Evolutionary conservation across 2,329 filamentous ascomycete species (phyloP).

Genomic region (Colletotrichum godetiae): DNA sequence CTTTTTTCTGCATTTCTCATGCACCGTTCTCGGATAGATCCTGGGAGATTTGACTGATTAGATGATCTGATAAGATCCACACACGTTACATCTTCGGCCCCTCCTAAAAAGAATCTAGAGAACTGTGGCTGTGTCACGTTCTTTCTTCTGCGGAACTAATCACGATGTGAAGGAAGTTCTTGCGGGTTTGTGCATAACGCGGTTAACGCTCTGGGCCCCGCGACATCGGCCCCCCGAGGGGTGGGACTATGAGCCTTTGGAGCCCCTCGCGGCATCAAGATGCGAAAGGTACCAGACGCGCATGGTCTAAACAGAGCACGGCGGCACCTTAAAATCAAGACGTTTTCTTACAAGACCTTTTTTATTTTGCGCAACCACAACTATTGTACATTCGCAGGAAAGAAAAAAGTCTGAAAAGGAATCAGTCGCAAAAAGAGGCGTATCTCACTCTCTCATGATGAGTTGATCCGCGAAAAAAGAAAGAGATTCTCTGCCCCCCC

Average conservation of each 20-base stretch:
- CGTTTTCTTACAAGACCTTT: neutral
- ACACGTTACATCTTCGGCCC: neutral
- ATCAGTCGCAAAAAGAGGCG: neutral
- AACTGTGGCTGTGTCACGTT: neutral
- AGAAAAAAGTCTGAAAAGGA: neutral
- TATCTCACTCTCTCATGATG: neutral
- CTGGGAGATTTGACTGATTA: neutral
- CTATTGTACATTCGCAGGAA: constrained; percentile 13
- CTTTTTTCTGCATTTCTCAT: constrained; percentile 4
- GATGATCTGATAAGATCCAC: neutral
- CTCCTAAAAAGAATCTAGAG: neutral
- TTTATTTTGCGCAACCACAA: constrained; percentile 16
- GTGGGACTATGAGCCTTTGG: neutral
- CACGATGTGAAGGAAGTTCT: no score
- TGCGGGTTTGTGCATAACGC: neutral
- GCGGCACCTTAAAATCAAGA: no score
- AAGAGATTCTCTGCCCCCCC: neutral
- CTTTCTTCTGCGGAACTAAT: neutral
- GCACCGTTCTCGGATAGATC: neutral
- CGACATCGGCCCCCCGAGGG: constrained; percentile 12
- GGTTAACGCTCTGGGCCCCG: neutral
- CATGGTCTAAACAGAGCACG: no score
- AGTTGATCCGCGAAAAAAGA: neutral
- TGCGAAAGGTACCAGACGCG: no score
- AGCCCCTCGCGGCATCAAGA: no score